Evolutionary conservation across 768 basidiomycete species (phyloP).

Genomic region (Paxillus ammoniavirescens): DNA sequence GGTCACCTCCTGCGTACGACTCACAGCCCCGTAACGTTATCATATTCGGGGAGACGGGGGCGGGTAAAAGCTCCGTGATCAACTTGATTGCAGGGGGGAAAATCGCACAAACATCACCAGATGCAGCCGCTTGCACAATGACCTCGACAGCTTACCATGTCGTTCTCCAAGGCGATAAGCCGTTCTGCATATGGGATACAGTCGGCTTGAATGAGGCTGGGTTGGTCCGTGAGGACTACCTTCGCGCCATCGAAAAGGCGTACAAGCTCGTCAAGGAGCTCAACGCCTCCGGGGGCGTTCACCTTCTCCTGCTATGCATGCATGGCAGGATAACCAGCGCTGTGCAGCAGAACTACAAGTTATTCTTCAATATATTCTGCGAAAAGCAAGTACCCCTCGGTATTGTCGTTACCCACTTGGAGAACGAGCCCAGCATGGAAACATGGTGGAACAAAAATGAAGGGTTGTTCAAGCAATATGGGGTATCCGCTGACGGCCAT

Average conservation of each 20-base stretch:
- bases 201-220: slow-evolving; percentile 31
- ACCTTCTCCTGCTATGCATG: slow-evolving; percentile 40
- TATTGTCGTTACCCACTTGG: slow-evolving; percentile 40
- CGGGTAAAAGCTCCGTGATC: slow-evolving; percentile 41
- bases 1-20: slow-evolving; percentile 16
- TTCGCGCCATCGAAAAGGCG: slow-evolving; percentile 27
- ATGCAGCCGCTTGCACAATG: slow-evolving; percentile 37
- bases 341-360: slow-evolving; percentile 36
- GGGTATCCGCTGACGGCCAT: slow-evolving; percentile 31
- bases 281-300: slow-evolving; percentile 33
- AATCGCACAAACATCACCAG: slow-evolving; percentile 29
- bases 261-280: slow-evolving; percentile 34
- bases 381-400: slow-evolving; percentile 35
- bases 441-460: slow-evolving; percentile 41
- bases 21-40: slow-evolving; percentile 20
- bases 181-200: slow-evolving; percentile 32
- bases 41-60: slow-evolving; percentile 28
- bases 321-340: slow-evolving; percentile 37
- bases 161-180: slow-evolving; percentile 8
- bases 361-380: slow-evolving; percentile 41
- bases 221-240: slow-evolving; percentile 15
- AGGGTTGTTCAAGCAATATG: slow-evolving; percentile 25
- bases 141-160: slow-evolving; percentile 22
- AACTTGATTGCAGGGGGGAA: slow-evolving; percentile 36
- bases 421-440: slow-evolving; percentile 33